Evolutionary conservation across 2,329 filamentous ascomycete genomes (phyloP).

Genomic region (Xylaria sp.): DNA sequence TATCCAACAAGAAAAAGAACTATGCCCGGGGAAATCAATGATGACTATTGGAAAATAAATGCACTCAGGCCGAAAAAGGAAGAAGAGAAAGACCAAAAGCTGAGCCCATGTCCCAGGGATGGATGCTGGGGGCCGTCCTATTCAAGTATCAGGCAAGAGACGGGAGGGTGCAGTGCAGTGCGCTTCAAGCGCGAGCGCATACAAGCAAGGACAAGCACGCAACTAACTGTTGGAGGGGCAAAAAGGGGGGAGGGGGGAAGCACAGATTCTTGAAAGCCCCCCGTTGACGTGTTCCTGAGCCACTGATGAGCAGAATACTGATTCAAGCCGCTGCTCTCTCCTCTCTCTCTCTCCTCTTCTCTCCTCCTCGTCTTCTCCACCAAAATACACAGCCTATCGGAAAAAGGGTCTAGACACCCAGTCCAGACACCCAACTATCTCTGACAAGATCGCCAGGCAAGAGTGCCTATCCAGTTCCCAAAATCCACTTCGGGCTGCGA

Average conservation of each 20-base stretch:
- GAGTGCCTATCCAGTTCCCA: slow-evolving; percentile 25
- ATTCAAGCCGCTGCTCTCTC: slow-evolving; percentile 25
- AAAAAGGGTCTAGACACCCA: slow-evolving; percentile 3
- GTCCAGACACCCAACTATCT: slow-evolving; percentile 26
- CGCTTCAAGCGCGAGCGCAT: slow-evolving; percentile 16
- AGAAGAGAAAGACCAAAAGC: slow-evolving; percentile 11
- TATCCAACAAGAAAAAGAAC: slow-evolving; percentile 5
- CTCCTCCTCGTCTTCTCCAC: slow-evolving; percentile 14
- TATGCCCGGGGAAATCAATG: slow-evolving; percentile 4
- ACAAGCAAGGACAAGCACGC: slow-evolving; percentile 15
- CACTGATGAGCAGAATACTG: slow-evolving; percentile 33
- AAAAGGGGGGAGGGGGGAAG: slow-evolving; percentile 13
- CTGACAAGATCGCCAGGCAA: slow-evolving; percentile 28
- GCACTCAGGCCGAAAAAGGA: slow-evolving; percentile 13
- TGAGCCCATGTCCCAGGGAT: background rate
- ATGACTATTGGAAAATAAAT: slow-evolving; percentile 13
- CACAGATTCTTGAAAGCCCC: slow-evolving; percentile 25
- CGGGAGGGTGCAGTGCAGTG: slow-evolving; percentile 5
- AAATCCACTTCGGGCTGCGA: slow-evolving; percentile 39
- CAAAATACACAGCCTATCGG: slow-evolving; percentile 29
- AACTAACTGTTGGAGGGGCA: slow-evolving; percentile 24
- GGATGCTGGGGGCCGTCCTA: slow-evolving; percentile 27
- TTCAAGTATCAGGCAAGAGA: slow-evolving; percentile 14
- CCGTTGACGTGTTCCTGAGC: slow-evolving; percentile 35
- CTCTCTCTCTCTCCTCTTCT: too few species aligned